A percentile compares a stretch with the other conserved stretches of the same genome.
phyloP scores from a whole-genome alignment of 768 basidiomycete species.

The Tulasnella sp. region DNA sequence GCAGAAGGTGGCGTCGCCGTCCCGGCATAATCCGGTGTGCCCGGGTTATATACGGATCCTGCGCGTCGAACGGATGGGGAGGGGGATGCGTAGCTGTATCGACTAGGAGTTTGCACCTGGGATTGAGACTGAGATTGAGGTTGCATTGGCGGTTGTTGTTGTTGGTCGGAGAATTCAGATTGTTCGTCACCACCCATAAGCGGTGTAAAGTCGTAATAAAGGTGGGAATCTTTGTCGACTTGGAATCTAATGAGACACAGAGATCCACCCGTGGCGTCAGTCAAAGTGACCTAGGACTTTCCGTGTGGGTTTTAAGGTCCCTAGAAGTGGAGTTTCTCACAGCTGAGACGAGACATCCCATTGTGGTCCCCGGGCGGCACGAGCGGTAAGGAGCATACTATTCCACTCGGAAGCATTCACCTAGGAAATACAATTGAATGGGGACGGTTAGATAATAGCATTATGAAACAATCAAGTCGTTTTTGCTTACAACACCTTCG shows the following conservation, averaged over 20 bases:
- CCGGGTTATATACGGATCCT: not conserved
- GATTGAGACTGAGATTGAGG: slow-evolving; percentile 1
- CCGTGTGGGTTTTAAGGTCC: not conserved
- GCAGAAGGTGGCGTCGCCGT: slow-evolving; percentile 1
- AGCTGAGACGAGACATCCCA: slow-evolving; percentile 14
- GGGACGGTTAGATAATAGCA: too few species aligned
- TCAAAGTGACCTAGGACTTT: not conserved
- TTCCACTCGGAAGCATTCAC: slow-evolving; percentile 15
- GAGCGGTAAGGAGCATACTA: slow-evolving; percentile 13
- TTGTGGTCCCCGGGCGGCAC: slow-evolving; percentile 8
- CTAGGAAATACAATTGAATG: too few species aligned
- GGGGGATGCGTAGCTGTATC: not conserved
- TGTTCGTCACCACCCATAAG: slow-evolving; percentile 2
- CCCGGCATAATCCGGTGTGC: not conserved
- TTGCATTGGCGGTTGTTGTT: not conserved
- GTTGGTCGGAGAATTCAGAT: too few species aligned
- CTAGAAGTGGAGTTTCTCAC: not conserved
- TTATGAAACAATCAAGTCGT: too few species aligned
- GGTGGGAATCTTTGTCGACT: slow-evolving; percentile 13
- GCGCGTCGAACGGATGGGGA: slow-evolving; percentile 5
- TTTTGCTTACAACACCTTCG: slow-evolving; percentile 3
- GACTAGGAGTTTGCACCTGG: slow-evolving; percentile 2
- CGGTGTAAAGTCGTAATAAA: slow-evolving; percentile 7
- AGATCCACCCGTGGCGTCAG: not conserved
- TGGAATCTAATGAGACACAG: slow-evolving; percentile 1